Evolutionary conservation across 2,329 filamentous ascomycete genomes (phyloP).

Genomic region (Curvularia spicifera): DNA sequence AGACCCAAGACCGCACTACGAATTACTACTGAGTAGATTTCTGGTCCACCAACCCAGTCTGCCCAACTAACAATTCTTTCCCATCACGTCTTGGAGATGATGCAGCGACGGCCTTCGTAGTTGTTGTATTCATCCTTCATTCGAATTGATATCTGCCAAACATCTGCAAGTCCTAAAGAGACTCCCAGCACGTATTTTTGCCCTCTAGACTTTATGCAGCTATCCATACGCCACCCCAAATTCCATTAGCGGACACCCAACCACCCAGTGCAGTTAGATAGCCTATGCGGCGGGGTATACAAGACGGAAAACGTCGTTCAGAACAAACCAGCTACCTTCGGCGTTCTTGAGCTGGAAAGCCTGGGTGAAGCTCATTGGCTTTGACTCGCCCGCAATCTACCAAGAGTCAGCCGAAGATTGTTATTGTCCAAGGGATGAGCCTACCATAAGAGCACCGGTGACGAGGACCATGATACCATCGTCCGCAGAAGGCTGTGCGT

Average conservation of each 20-base stretch:
- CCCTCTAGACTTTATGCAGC: slow-evolving; percentile 5
- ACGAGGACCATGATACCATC: slow-evolving; percentile 82
- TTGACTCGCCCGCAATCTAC: slow-evolving; percentile 83
- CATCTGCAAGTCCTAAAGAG: slow-evolving; percentile 21
- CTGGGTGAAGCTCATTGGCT: slow-evolving; percentile 91
- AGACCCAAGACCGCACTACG: not conserved
- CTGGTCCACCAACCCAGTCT: not conserved
- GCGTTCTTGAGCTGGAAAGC: slow-evolving; percentile 83
- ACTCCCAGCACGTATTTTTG: slow-evolving; percentile 7
- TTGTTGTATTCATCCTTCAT: slow-evolving; percentile 8
- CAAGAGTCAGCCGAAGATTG: slow-evolving; percentile 19
- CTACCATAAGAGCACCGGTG: slow-evolving; percentile 82
- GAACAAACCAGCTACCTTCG: slow-evolving; percentile 75
- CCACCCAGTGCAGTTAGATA: not conserved
- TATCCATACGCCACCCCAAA: not conserved
- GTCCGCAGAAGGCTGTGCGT: slow-evolving; percentile 78
- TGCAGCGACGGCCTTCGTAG: not conserved
- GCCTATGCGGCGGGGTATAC: slow-evolving; percentile 64
- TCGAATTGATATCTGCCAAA: slow-evolving; percentile 19
- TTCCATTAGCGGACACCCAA: not conserved
- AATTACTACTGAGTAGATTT: not conserved
- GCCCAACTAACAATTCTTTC: not conserved
- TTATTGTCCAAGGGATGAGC: slow-evolving; percentile 35
- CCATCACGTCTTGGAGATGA: not conserved
- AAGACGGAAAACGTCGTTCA: slow-evolving; percentile 95